Evolutionary conservation across 2,329 filamentous ascomycete genomes (phyloP), one percentile per base, ranked within the genome.

Genomic region (Passalora sequoiae): DNA sequence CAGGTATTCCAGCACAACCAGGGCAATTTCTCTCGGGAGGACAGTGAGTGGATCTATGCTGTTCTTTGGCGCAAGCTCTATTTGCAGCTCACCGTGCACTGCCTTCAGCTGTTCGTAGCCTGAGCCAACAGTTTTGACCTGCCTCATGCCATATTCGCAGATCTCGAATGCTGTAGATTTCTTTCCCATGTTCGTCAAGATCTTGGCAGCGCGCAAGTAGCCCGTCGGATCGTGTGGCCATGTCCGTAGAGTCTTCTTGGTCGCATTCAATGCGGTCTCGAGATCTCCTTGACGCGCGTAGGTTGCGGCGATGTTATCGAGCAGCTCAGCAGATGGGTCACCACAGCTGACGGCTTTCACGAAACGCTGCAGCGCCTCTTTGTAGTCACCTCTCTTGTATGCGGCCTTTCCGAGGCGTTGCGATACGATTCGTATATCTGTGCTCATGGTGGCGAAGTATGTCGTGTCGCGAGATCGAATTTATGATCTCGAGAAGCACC

Each of bases 121-220:
- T 32, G 50, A 31, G 42, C 71, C 64, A 21, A 65, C 59, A n/a
- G 63, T 56, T 7, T 69, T 63, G 15, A 80, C 65, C 33, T 65
- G 69, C 47, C 73, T 75, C 50, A 81, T 62, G n/a, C 75, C 79
- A 56, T 77, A 74, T 19, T 71, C 68, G 60, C 80, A 81, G 17
- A 80, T 71, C 8, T 72, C 69, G 9, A 77, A 54, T 4, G 79
- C 79, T 17, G 69, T 71, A n/a, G 71, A 67, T 2, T 64, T 59
- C 55, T 75, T 78, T 8, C 69, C 66, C 62, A 74, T 70, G 46
- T 69, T 69, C 38, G 68, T 58, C 9, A 74, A 58, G 6, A 71
- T 54, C 44, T 72, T 73, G 2, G 70, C 76, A 19, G 73, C 74
- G 40, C 77, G 73, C 20, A 81, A 58, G 57, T 81, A 81, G 6